phyloP scores from a whole-genome alignment of 2,329 filamentous ascomycete species.

The Penicillium sp. region DNA sequence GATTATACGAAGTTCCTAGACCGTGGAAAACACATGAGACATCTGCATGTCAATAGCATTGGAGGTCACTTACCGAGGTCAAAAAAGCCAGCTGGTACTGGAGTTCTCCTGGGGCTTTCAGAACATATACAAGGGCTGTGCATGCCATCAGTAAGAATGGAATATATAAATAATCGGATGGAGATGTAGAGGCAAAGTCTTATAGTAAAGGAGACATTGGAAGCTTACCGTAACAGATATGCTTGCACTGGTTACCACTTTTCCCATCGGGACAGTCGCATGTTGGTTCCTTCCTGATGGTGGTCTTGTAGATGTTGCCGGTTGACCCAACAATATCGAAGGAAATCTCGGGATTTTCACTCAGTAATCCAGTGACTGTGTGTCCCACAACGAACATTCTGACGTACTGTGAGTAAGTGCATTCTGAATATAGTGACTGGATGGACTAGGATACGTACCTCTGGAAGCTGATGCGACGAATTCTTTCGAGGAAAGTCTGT shows the following conservation, averaged over 20 bases:
- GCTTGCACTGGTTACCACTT: conserved; percentile 64
- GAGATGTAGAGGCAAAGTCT: not conserved
- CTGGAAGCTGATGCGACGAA: conserved; percentile 43
- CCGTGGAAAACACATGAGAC: not conserved
- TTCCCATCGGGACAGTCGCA: conserved; percentile 57
- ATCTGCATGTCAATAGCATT: not conserved
- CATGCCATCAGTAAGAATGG: conserved; percentile 21
- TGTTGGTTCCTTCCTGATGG: conserved; percentile 52
- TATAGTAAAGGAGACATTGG: not conserved
- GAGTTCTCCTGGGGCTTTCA: conserved; percentile 57
- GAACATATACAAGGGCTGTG: conserved; percentile 56
- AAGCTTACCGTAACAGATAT: conserved; percentile 57
- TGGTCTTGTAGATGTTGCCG: conserved; percentile 63
- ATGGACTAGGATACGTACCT: conserved; percentile 27
- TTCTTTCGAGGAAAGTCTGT: conserved; percentile 47
- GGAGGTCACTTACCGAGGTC: conserved; percentile 40
- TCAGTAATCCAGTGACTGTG: conserved; percentile 40
- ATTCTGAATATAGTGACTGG: not conserved
- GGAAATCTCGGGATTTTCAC: conserved; percentile 49
- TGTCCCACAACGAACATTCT: conserved; percentile 61
- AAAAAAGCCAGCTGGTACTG: conserved; percentile 62
- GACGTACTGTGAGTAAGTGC: not conserved
- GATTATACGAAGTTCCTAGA: conserved; percentile 56
- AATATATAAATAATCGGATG: not conserved
- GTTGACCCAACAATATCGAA: conserved; percentile 61